Evolutionary conservation across 768 basidiomycete genomes (phyloP).

Genomic region (Boletus speciosus): DNA sequence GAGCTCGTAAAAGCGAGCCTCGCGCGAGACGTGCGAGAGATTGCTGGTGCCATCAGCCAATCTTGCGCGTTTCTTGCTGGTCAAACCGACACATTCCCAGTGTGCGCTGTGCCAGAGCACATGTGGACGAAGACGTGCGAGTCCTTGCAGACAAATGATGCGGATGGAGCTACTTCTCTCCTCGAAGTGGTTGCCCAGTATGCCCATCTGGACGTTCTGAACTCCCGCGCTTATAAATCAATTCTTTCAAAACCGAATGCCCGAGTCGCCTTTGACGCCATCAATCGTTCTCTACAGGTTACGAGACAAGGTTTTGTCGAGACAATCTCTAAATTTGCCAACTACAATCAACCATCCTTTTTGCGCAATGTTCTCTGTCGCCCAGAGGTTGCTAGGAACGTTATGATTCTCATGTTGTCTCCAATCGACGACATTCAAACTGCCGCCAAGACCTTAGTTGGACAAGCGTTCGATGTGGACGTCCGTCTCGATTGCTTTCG

Average conservation of each 20-base stretch:
- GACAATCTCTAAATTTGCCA: constrained; percentile 60
- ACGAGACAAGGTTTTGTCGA: constrained; percentile 64
- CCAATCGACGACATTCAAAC: constrained; percentile 72
- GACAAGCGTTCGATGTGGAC: constrained; percentile 87
- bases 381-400: constrained; percentile 54
- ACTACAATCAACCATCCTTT: constrained; percentile 52
- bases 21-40: constrained; percentile 32
- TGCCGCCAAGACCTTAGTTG: constrained; percentile 76
- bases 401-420: constrained; percentile 74
- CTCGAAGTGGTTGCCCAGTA: constrained; percentile 55
- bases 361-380: constrained; percentile 53
- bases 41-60: constrained; percentile 30
- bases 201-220: constrained; percentile 66
- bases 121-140: constrained; percentile 72
- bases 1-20: constrained; percentile 38
- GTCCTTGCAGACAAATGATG: constrained; percentile 54
- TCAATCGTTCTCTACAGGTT: constrained; percentile 58
- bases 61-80: constrained; percentile 35
- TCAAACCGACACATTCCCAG: constrained; percentile 29
- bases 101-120: constrained; percentile 45
- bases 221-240: constrained; percentile 45
- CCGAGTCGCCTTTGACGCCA: constrained; percentile 41
- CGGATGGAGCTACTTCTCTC: constrained; percentile 54
- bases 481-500: constrained; percentile 85
- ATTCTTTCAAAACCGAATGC: constrained; percentile 32